phyloP scores from a whole-genome alignment of 192 early-diverging fungal species.

The Globomyces pollinis-pini region DNA sequence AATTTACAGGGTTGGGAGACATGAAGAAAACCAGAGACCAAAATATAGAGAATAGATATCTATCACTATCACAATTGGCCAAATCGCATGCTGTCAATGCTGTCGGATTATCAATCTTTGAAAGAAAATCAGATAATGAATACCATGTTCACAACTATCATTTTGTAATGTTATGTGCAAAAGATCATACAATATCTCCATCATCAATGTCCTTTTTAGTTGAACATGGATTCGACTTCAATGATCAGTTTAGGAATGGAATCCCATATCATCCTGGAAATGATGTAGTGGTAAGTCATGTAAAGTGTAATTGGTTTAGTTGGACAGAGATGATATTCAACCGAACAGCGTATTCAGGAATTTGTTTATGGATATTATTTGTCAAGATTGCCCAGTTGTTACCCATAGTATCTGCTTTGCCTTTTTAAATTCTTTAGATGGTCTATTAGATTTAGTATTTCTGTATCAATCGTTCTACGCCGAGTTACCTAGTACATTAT shows the following conservation, averaged over 20 bases:
- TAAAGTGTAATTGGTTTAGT: neutral
- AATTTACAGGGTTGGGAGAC: slow-evolving; percentile 78
- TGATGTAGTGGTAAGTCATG: slow-evolving; percentile 15
- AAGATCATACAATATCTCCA: slow-evolving; percentile 60
- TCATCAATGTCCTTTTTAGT: slow-evolving; percentile 71
- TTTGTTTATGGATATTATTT: slow-evolving; percentile 29
- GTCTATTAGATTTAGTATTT: slow-evolving; percentile 86
- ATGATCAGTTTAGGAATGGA: slow-evolving; percentile 62
- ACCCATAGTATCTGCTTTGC: no score
- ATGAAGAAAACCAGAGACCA: slow-evolving; percentile 20
- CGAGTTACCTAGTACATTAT: slow-evolving; percentile 59
- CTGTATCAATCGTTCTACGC: slow-evolving; percentile 86
- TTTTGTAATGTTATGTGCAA: slow-evolving; percentile 45
- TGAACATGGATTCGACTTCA: slow-evolving; percentile 81
- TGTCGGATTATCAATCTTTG: slow-evolving; percentile 73
- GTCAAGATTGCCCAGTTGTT: slow-evolving; percentile 55
- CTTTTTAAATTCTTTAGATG: no score
- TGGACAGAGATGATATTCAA: neutral
- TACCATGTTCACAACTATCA: slow-evolving; percentile 59
- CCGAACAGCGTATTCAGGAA: slow-evolving; percentile 14
- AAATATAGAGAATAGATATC: slow-evolving; percentile 80
- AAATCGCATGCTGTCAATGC: slow-evolving; percentile 71
- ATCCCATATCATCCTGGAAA: slow-evolving; percentile 69
- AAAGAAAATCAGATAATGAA: slow-evolving; percentile 5
- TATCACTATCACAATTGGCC: slow-evolving; percentile 61